Percentiles rank a stretch among this genome's conserved stretches.
phyloP scores from a whole-genome alignment of 306 rosid genomes.

The Lithocarpus polystachyus region DNA sequence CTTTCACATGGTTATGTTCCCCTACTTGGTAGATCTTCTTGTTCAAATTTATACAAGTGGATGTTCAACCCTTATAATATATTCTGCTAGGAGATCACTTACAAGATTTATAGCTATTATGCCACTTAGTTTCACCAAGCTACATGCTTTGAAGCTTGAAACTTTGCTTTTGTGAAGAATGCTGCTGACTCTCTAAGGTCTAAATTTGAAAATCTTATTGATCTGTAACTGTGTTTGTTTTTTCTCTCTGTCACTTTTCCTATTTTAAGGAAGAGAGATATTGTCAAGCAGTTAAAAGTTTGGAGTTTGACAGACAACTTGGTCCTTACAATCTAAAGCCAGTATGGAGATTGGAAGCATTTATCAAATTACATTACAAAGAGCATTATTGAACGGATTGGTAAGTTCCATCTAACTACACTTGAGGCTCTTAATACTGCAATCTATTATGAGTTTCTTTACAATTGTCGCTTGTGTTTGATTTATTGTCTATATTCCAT shows the following conservation, averaged over 20 bases:
- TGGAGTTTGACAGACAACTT: slow-evolving; percentile 85
- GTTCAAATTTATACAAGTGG: too few relatives aligned
- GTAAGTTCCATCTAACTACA: slow-evolving; percentile 35
- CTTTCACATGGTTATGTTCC: too few relatives aligned
- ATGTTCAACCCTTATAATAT: too few relatives aligned
- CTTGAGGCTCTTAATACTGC: slow-evolving; percentile 6
- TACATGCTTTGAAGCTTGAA: too few relatives aligned
- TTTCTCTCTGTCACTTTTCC: neutral
- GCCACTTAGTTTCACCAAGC: too few relatives aligned
- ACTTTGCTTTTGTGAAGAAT: too few relatives aligned
- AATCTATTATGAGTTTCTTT: neutral
- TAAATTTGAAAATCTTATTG: neutral
- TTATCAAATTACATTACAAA: slow-evolving; percentile 67
- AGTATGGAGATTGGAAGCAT: slow-evolving; percentile 70
- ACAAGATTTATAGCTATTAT: too few relatives aligned
- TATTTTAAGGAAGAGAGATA: slow-evolving; percentile 59
- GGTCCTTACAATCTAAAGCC: slow-evolving; percentile 88
- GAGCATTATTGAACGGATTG: slow-evolving; percentile 52
- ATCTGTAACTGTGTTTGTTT: neutral
- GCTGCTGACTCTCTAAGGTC: too few relatives aligned
- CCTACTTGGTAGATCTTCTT: too few relatives aligned
- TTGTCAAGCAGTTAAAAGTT: slow-evolving; percentile 55
- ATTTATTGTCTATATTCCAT: neutral
- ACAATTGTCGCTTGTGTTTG: neutral
- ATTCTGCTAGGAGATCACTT: too few relatives aligned